phyloP scores from a whole-genome alignment of 225 moss, liverwort and hornwort species.

The Thuidium tamariscinum region DNA sequence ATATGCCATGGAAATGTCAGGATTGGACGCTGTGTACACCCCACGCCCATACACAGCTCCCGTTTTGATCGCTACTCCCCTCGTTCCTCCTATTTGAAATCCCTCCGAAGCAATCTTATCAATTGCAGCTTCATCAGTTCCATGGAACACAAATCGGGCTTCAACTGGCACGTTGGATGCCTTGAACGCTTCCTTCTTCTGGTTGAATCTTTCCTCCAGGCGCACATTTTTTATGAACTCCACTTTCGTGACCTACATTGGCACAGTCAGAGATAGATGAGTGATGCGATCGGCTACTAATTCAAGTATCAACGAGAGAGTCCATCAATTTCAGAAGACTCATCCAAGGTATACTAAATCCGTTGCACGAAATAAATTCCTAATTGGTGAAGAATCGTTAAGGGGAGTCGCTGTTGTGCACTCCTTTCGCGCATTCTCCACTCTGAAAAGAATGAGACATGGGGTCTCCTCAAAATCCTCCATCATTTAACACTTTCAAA shows the following conservation, averaged over 20 bases:
- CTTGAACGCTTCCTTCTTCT: not conserved
- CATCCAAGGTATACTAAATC: not conserved
- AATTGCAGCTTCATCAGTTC: not conserved
- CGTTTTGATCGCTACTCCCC: not conserved
- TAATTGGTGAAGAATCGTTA: not conserved
- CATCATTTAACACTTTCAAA: not conserved
- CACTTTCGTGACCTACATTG: conserved; percentile 18
- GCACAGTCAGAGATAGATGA: not conserved
- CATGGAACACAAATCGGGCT: conserved; percentile 16
- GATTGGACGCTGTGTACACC: conserved; percentile 26
- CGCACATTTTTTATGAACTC: conserved; percentile 9
- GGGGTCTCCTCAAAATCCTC: not conserved
- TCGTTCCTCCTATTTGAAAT: conserved; percentile 16
- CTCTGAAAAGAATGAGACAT: not conserved
- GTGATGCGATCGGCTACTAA: not conserved
- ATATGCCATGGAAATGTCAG: conserved; percentile 17
- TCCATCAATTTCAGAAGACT: not conserved
- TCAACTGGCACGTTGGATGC: not conserved
- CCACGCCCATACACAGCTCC: conserved; percentile 1
- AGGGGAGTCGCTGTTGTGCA: not conserved
- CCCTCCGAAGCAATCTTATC: conserved; percentile 13
- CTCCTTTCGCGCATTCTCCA: not conserved
- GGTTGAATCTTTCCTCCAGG: not conserved
- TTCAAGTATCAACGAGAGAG: not conserved
- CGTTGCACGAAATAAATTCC: not conserved